These are phyloP conservation scores for Arthrocladium fulminans DNA, from an alignment of 2,329 filamentous ascomycete genomes.

Conservation along the genomic window DNA sequence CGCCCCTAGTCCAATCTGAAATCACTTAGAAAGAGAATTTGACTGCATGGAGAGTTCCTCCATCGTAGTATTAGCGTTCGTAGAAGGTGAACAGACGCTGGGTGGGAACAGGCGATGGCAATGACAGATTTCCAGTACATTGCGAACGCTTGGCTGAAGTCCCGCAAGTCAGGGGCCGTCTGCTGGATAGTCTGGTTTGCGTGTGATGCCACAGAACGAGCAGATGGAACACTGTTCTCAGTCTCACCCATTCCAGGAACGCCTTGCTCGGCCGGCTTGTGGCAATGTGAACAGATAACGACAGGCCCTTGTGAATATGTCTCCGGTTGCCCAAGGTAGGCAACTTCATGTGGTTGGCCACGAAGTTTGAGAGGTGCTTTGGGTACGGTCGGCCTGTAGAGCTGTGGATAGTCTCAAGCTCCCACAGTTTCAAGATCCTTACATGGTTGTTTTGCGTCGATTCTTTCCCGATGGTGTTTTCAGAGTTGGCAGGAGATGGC, in stretches of 20 bases:
- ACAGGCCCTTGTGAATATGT: background rate
- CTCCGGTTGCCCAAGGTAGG: background rate
- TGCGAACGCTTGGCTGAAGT: background rate
- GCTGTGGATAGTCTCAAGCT: background rate
- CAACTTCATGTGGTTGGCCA: background rate
- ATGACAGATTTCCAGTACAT: background rate
- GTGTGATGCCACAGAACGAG: background rate
- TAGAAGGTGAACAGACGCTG: background rate
- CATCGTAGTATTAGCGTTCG: background rate
- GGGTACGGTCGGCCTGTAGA: background rate
- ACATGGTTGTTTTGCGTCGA: background rate
- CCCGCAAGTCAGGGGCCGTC: background rate
- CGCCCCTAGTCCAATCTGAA: background rate
- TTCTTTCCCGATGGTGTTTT: background rate
- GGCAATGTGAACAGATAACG: background rate
- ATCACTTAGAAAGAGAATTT: background rate
- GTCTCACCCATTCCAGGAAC: background rate
- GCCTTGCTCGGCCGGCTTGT: background rate
- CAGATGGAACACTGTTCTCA: background rate
- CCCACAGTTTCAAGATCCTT: conserved; percentile 7
- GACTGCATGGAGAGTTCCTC: no score
- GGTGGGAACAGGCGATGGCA: background rate
- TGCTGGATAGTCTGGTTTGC: background rate
- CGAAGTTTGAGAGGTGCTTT: no score
- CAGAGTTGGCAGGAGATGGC: conserved; percentile 3